Evolutionary conservation across 83 land plant genomes (phyloP), one percentile per base, ranked within the genome.

Genomic region (Isoetes engelmannii): DNA sequence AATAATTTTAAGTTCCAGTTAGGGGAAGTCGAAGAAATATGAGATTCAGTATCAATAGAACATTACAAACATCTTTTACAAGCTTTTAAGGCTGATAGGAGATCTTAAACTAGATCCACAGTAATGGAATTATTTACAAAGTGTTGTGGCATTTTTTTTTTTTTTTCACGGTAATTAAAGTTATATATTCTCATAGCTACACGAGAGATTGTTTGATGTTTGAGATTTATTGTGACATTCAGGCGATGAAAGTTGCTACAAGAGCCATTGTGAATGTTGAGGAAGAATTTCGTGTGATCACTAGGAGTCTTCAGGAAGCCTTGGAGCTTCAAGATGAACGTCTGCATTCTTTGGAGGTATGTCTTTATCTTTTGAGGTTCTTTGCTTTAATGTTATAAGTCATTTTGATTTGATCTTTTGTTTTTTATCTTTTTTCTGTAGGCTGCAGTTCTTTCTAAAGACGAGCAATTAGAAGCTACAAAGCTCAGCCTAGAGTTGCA

Each of bases 231-330:
- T 61, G 63, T 61, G 12, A 3, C 12, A 1, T 19, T 8, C 72
- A 78, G 80, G 80, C 80, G 8, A 72, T 78, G 80, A 78, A 78
- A 63, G 80, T 78, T 19, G 71, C 79, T 8, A 74, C 80, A 4
- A 57, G 80, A 50, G 80, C 80, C 45, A 78, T 78, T 4, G 47
- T 78, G 9, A 78, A 78, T 62, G 71, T 78, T 51, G 80, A 78
- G 41, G 80, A 78, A 55, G 80, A 78, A 61, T 78, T 78, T 54
- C 61, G 80, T 15, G 70, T 72, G 13, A 69, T 78, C 6, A 78
- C 78, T 21, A 68, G 62, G 42, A 68, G 73, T 20, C 53, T 78
- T 9, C 80, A 77, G 45, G 76, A 77, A 37, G 61, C 76, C 7
- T 58, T 72, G 7, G 77, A 77, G 20, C 48, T 67, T 37, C 76